Evolutionary conservation across 2,329 filamentous ascomycete species (phyloP), one percentile per base, ranked within the genome.

Genomic region (Rutstroemia sp.): DNA sequence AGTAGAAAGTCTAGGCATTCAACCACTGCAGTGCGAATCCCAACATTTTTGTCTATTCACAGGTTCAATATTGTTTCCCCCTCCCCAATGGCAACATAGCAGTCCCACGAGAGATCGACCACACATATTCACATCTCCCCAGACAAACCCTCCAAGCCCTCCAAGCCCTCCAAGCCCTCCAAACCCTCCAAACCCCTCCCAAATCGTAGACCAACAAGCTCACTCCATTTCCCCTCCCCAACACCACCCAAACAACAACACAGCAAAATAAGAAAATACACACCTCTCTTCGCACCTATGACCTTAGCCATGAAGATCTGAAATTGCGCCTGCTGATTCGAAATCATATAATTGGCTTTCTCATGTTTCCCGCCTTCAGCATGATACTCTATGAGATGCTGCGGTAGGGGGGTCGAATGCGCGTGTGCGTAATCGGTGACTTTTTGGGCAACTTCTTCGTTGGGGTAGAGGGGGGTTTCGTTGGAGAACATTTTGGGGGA

Each of bases 361-460:
- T 57, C 57, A n/a, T 66, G 62, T 18, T 44, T 60, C 44, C 30
- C 38, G 34, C 56, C 58, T 55, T 58, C 61, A 48, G 71, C 71
- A 59, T 79, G 75, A 58, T 75, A 76, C 30, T 72, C 69, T 42
- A 67, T 67, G 54, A 79, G 72, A 58, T 73, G 65, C 56, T 70
- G 66, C 4, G 77, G 75, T 41, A 79, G 65, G 12, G 67, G 59
- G 19, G 71, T 71, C 16, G 75, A 78, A 64, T 75, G 72, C 30
- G 65, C 58, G 38, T 71, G 68, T 18, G 76, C 70, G 63, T 79
- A 79, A 12, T 71, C 66, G 14, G 71, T 70, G 58, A 78, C 76
- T 18, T 68, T 71, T 50, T 66, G 61, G 52, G 71, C 71, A 51
- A 77, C 70, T 54, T 71, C 63, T 25, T 71, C 68, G 52, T 73